Conservation (phyloP, 2,329 filamentous ascomycete genomes). For the Talaromyces funiculosus region DNA sequence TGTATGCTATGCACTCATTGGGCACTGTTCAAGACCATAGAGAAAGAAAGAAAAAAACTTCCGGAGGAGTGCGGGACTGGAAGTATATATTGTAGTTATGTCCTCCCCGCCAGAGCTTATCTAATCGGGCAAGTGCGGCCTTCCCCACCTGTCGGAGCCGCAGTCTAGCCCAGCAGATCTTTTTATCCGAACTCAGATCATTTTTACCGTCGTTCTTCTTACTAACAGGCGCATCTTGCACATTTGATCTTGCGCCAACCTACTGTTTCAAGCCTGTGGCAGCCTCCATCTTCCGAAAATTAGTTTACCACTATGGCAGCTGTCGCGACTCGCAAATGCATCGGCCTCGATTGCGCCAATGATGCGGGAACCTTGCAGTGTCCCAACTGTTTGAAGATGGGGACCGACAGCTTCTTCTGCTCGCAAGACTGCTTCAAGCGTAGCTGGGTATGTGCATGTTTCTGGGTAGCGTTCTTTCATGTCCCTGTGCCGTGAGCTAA, state of each 20-base stretch:
- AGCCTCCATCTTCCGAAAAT: not conserved
- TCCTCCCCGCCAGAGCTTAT: not conserved
- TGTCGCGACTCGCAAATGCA: conserved; percentile 51
- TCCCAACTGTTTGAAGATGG: conserved; percentile 87
- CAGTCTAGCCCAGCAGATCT: not conserved
- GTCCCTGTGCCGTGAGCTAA: conserved; percentile 14
- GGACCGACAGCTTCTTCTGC: conserved; percentile 91
- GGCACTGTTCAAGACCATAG: not conserved
- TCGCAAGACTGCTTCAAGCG: conserved; percentile 98
- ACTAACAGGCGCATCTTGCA: no score
- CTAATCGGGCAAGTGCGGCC: conserved; percentile 3
- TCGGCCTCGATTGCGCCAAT: conserved; percentile 77
- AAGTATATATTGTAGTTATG: not conserved
- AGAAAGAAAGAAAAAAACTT: not conserved
- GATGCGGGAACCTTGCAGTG: conserved; percentile 83
- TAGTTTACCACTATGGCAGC: conserved; percentile 24
- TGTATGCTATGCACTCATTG: not conserved
- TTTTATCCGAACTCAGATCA: conserved; percentile 1
- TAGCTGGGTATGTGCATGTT: conserved; percentile 71
- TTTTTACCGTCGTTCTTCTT: not conserved
- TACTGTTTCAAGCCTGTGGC: not conserved
- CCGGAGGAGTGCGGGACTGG: not conserved
- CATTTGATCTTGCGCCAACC: no score
- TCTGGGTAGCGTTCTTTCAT: not conserved
- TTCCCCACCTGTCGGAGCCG: not conserved